Conservation (phyloP, 192 early-diverging fungal genomes). For the Rhizoclosmatium globosum region DNA sequence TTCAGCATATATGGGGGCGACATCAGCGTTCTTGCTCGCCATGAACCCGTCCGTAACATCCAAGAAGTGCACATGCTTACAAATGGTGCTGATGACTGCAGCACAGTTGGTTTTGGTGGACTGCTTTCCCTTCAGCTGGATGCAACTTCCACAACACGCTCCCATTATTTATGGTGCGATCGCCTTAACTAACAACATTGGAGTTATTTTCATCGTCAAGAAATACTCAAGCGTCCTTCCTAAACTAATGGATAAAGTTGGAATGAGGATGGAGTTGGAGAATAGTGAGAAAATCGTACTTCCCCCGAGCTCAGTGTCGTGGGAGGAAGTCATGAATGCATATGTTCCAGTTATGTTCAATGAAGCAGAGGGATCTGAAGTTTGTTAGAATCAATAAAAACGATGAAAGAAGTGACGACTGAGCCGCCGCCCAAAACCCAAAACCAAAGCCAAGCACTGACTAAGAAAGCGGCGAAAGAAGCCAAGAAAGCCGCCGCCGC, state of each 20-base stretch:
- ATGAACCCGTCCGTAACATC: not conserved
- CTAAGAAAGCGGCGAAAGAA: not conserved
- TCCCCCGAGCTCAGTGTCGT: not conserved
- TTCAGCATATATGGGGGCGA: not conserved
- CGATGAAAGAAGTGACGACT: too few species aligned
- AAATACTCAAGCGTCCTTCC: not conserved
- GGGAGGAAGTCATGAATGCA: not conserved
- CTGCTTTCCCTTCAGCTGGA: not conserved
- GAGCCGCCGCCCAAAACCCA: not conserved
- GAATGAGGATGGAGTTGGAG: conserved; percentile 2
- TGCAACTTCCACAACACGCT: not conserved
- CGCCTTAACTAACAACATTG: conserved; percentile 15
- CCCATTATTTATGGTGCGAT: conserved; percentile 8
- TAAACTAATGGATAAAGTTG: conserved; percentile 5
- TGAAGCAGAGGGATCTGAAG: too few species aligned
- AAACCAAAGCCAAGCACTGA: not conserved
- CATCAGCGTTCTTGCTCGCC: conserved; percentile 5
- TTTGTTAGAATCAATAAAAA: too few species aligned
- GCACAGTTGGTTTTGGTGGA: conserved; percentile 3
- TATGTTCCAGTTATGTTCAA: not conserved
- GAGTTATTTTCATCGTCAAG: not conserved
- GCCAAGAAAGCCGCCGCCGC: not conserved
- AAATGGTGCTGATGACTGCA: not conserved
- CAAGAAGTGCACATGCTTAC: not conserved
- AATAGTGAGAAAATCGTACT: not conserved